Conservation (phyloP, 805 yeast species). For the Barnettozyma californica region DNA sequence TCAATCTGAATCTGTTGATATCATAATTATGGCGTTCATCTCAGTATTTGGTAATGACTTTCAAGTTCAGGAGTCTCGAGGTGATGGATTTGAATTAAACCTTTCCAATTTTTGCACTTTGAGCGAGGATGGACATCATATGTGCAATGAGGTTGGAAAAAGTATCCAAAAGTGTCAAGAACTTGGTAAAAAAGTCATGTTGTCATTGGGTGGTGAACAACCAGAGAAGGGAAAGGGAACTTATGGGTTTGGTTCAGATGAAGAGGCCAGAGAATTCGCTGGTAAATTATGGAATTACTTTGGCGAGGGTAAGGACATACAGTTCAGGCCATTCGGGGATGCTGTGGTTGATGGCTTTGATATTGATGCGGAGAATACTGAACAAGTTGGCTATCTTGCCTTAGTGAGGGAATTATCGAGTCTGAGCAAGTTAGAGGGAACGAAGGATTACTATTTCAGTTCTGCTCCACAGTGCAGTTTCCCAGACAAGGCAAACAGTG, state of each 20-base stretch:
- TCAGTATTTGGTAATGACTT: conserved; percentile 17
- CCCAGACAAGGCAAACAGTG: conserved; percentile 55
- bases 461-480: conserved; percentile 80
- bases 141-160: conserved; percentile 50
- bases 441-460: conserved; percentile 54
- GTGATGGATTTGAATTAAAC: conserved; percentile 35
- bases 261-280: conserved; percentile 65
- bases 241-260: conserved; percentile 80
- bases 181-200: conserved; percentile 68
- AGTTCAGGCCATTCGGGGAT: conserved; percentile 60
- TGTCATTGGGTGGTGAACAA: conserved; percentile 72
- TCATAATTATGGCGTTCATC: conserved; percentile 61
- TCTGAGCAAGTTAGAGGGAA: conserved; percentile 32
- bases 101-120: conserved; percentile 48
- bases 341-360: conserved; percentile 88
- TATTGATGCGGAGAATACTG: conserved; percentile 74
- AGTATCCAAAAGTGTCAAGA: conserved; percentile 75
- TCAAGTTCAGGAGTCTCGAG: background rate
- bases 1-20: conserved; percentile 61
- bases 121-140: conserved; percentile 28
- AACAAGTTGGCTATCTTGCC: conserved; percentile 61
- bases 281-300: conserved; percentile 54
- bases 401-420: conserved; percentile 45
- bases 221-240: conserved; percentile 34
- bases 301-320: conserved; percentile 40